These are phyloP conservation scores for Brasilioporus rufonigricans DNA, from an alignment of 768 basidiomycete genomes.

Conservation along the genomic window DNA sequence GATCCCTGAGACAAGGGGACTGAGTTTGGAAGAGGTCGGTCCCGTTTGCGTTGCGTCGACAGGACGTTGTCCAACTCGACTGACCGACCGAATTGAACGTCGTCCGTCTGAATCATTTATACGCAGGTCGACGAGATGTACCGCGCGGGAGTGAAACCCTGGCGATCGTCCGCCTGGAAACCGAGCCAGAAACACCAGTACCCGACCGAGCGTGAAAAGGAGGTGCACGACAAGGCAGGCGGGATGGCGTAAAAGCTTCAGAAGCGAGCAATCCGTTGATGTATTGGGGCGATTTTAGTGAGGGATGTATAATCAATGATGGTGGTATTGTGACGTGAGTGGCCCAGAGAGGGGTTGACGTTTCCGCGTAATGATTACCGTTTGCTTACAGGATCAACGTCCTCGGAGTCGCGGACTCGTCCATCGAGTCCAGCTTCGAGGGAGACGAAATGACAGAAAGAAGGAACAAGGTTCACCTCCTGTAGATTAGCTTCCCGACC, in stretches of 20 bases:
- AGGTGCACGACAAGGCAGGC: background rate
- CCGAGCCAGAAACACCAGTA: slow-evolving; percentile 39
- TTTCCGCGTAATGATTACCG: too few relatives aligned
- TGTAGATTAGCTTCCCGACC: background rate
- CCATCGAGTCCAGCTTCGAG: background rate
- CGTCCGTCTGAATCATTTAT: too few relatives aligned
- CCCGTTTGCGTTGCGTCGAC: too few relatives aligned
- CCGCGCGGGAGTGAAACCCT: slow-evolving; percentile 59
- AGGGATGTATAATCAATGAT: too few relatives aligned
- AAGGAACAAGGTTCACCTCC: background rate
- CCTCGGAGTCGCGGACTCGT: background rate
- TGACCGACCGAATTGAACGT: background rate
- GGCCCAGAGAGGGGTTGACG: too few relatives aligned
- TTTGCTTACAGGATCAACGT: background rate
- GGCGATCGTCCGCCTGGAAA: slow-evolving; percentile 58
- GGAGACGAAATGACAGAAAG: background rate
- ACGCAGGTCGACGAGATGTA: slow-evolving; percentile 78
- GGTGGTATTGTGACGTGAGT: background rate
- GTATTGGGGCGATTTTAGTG: too few relatives aligned
- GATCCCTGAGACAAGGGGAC: slow-evolving; percentile 79
- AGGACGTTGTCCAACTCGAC: background rate
- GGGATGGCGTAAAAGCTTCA: background rate
- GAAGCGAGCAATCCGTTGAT: too few relatives aligned
- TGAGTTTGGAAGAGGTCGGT: slow-evolving; percentile 65
- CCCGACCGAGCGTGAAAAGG: background rate